These are phyloP conservation scores for Cajanus cajan DNA, from an alignment of 306 rosid species.

Conservation along the genomic window DNA sequence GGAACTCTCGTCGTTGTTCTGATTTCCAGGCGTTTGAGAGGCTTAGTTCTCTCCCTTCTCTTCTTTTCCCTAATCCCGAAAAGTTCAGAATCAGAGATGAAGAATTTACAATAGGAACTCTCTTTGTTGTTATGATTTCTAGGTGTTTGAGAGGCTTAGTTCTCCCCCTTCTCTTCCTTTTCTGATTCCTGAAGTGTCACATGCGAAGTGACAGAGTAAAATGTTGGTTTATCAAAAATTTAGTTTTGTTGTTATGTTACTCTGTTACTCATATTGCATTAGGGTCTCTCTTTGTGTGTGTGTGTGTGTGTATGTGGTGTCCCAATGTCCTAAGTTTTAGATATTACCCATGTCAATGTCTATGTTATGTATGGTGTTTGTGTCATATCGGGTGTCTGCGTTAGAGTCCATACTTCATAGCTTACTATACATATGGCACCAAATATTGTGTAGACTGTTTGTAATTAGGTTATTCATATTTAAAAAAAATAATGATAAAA, in stretches of 20 bases:
- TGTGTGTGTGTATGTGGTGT: too few species aligned
- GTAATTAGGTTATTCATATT: neutral
- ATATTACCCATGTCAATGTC: too few species aligned
- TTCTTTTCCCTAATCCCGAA: neutral
- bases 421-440: neutral
- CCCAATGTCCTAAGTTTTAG: too few species aligned
- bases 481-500: neutral
- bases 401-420: too few species aligned
- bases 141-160: neutral
- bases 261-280: too few species aligned
- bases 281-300: too few species aligned
- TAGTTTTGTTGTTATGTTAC: too few species aligned
- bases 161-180: neutral
- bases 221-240: too few species aligned
- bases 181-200: neutral
- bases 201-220: too few species aligned
- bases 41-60: neutral
- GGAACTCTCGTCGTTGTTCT: neutral
- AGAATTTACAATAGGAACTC: neutral
- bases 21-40: neutral
- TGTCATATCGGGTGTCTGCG: too few species aligned
- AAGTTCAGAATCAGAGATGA: neutral
- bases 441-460: neutral
- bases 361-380: too few species aligned
- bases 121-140: neutral